phyloP scores from a whole-genome alignment of 352 stramenopile genomes.

The Pythium scleroteichum region DNA sequence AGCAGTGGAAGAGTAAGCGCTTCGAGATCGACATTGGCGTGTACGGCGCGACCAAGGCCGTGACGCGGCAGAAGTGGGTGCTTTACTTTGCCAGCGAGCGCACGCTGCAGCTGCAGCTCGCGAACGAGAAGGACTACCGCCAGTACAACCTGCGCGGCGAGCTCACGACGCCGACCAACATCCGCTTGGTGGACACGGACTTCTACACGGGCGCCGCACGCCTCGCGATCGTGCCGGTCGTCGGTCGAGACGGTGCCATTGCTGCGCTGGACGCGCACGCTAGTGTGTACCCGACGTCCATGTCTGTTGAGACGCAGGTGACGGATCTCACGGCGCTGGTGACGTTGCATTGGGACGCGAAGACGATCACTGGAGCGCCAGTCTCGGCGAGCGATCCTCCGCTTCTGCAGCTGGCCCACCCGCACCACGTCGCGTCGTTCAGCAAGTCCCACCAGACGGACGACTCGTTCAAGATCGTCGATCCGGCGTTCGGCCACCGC shows the following conservation, averaged over 20 bases:
- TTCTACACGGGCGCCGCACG: slow-evolving; percentile 63
- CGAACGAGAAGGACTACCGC: slow-evolving; percentile 66
- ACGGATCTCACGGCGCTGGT: slow-evolving; percentile 33
- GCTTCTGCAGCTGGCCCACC: slow-evolving; percentile 74
- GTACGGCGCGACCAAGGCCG: slow-evolving; percentile 48
- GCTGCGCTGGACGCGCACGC: slow-evolving; percentile 51
- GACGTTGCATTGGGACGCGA: slow-evolving; percentile 64
- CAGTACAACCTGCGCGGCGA: slow-evolving; percentile 66
- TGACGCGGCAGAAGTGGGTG: slow-evolving; percentile 59
- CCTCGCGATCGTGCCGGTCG: slow-evolving; percentile 56
- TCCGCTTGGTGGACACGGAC: slow-evolving; percentile 64
- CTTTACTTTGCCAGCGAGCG: slow-evolving; percentile 70
- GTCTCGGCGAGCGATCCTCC: slow-evolving; percentile 7
- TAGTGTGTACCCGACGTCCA: slow-evolving; percentile 52
- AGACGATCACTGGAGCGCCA: slow-evolving; percentile 32
- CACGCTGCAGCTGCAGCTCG: slow-evolving; percentile 66
- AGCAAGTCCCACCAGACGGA: slow-evolving; percentile 25
- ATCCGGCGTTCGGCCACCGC: slow-evolving; percentile 47
- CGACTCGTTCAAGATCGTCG: slow-evolving; percentile 43
- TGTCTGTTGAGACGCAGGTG: slow-evolving; percentile 43
- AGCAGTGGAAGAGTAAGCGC: slow-evolving; percentile 54
- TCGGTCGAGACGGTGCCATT: slow-evolving; percentile 18
- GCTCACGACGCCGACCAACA: slow-evolving; percentile 69
- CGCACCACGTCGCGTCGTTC: slow-evolving; percentile 68
- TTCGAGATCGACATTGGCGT: slow-evolving; percentile 76